Evolutionary conservation across 768 basidiomycete genomes (phyloP), one percentile per base, ranked within the genome.

Genomic region (Mycena chlorophos): DNA sequence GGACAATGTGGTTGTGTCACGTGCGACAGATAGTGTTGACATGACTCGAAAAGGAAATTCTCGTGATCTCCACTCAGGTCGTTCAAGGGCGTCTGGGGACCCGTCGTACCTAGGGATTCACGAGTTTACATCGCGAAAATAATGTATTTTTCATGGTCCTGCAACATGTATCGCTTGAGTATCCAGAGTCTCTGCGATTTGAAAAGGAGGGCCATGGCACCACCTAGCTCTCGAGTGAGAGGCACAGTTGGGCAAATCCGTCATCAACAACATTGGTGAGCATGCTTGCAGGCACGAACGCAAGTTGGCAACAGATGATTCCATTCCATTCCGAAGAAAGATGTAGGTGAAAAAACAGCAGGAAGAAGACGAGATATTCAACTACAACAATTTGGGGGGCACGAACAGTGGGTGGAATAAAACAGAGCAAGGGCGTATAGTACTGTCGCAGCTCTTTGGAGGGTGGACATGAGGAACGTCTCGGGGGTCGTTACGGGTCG

Each of bases 401-500:
- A 27, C 23, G 45, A 46, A 46, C 5, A 23, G 31, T 8, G 10
- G 17, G 17, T 17, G 17, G 31, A 46, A 46, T 46, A 46, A 27
- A 22, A 42, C 6, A 6, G 40, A 8, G 40, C n/a, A 20, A 20
- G 40, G n/a, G 40, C 40, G 13, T 42, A 42, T 16, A 42, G 40
- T 42, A 42, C 40, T 27, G 45, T 46, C 45, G 45, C 45, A 46
- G 45, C 45, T 46, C 45, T 23, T n/a, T n/a, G n/a, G n/a, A 25
- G 45, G 25, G 40, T 19, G n/a, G 40, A 28, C 45, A 46, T 46
- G 12, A 46, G 45, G 20, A 20, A 46, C 45, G 45, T 46, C 12
- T 10, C 31, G 39, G 13, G 20, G 45, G 45, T 20, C 26, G 23
- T 25, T 46, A 25, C 22, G 27, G 45, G 6, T 46, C 45, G n/a